Evolutionary conservation across 2,329 filamentous ascomycete genomes (phyloP), one percentile per base, ranked within the genome.

Genomic region (Aureobasidium sp.): DNA sequence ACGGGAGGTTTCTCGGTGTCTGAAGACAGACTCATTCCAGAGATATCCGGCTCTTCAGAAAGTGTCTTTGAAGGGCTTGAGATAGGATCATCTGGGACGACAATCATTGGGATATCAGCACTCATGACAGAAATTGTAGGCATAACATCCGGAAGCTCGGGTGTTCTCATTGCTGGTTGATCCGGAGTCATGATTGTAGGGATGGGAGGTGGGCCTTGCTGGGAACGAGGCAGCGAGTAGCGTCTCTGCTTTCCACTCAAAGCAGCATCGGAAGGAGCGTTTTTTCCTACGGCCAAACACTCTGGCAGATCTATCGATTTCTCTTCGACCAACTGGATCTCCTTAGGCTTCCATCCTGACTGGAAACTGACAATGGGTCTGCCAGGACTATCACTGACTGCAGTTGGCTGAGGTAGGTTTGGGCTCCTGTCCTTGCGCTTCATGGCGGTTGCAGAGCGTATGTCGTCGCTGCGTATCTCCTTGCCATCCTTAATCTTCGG

Each of bases 341-440:
- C 85, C 72, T 83, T 84, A 71, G 85, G 83, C 80, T 85, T 88
- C 86, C 90, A 96, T 72, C 88, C 84, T 70, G 84, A 84, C 76
- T 96, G 84, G 81, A 97, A 97, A 82, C 93, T 97, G 81, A 97
- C 93, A 80, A 97, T 97, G 65, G 93, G 93, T 72, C 93, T 86
- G 68, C 91, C 91, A 68, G 89, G 88, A 71, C 83, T 89, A 77
- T 97, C 89, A 78, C 91, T 97, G 75, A 97, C 92, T 70, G 90
- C 87, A 60, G 89, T 90, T 66, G 93, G 93, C 70, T 88, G 93
- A 32, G 92, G 93, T 64, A 97, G 80, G 72, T 90, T 95, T 62
- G 86, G 77, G 75, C 91, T 97, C 71, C 92, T 87, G 74, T 96
- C 91, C 73, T 86, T 91, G 66, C 94, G 79, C 72, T 81, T 88